Conservation (phyloP, 371 early-diverging fungal genomes). For the Haplosporangium sp. region DNA sequence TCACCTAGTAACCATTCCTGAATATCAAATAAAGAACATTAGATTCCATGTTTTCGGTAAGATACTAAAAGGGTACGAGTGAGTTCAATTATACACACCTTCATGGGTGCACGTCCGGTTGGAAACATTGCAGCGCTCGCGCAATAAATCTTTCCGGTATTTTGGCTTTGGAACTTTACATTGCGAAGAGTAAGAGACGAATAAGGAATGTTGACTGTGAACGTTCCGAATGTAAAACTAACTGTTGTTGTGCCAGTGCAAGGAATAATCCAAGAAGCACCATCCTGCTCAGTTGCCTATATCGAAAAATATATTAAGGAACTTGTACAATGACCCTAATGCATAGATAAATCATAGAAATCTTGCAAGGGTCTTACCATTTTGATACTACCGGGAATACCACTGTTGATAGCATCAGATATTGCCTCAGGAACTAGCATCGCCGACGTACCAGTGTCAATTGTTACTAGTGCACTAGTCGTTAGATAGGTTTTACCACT, state of each 20-base stretch:
- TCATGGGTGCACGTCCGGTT: not conserved
- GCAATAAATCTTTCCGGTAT: conserved; percentile 11
- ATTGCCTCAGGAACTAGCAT: conserved; percentile 32
- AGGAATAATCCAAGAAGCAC: conserved; percentile 29
- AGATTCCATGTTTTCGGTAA: no score
- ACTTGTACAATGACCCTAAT: not conserved
- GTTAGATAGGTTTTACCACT: conserved; percentile 9
- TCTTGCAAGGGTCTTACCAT: conserved; percentile 7
- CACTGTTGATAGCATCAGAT: conserved; percentile 36
- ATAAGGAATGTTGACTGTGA: conserved; percentile 27
- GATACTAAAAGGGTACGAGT: not conserved
- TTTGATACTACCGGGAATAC: conserved; percentile 30
- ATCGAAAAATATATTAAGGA: not conserved
- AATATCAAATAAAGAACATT: not conserved
- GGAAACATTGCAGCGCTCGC: conserved; percentile 39
- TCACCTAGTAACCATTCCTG: conserved; percentile 39
- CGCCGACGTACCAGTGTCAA: conserved; percentile 51
- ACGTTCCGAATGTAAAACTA: conserved; percentile 25
- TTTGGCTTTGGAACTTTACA: not conserved
- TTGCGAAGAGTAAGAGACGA: conserved; percentile 20
- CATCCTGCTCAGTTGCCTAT: not conserved
- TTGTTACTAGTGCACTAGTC: conserved; percentile 7
- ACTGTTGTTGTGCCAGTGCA: conserved; percentile 27
- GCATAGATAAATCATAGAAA: not conserved
- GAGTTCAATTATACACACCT: not conserved